phyloP scores from a whole-genome alignment of 116 monocot genomes.

The Zostera marina region DNA sequence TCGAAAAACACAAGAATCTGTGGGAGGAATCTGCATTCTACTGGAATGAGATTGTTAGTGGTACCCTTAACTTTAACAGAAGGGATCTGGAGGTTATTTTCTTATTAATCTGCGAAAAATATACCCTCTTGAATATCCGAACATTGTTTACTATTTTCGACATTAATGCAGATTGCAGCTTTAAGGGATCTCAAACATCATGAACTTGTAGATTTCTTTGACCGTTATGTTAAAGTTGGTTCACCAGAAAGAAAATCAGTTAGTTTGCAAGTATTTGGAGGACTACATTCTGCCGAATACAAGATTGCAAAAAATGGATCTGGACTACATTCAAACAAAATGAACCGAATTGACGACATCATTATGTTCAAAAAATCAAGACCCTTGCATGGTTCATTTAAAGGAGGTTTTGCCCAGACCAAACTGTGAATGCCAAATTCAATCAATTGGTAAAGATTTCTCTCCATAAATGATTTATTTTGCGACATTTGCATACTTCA shows the following conservation, averaged over 20 bases:
- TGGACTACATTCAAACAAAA: conserved; percentile 2
- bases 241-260: conserved; percentile 43
- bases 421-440: neutral
- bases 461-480: too few species aligned
- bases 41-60: conserved; percentile 61
- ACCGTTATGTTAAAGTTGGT: conserved; percentile 40
- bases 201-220: conserved; percentile 66
- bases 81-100: conserved; percentile 43
- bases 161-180: conserved; percentile 48
- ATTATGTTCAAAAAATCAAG: conserved; percentile 77
- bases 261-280: conserved; percentile 55
- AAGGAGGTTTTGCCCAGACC: conserved; percentile 15
- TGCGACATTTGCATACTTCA: too few species aligned
- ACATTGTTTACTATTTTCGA: neutral
- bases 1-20: conserved; percentile 87
- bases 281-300: conserved; percentile 41
- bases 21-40: conserved; percentile 68
- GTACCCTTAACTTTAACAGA: conserved; percentile 75
- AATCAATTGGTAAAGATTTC: too few species aligned
- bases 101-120: neutral
- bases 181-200: conserved; percentile 48
- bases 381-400: conserved; percentile 76
- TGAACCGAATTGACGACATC: conserved; percentile 40
- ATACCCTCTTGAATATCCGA: too few species aligned
- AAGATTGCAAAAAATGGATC: conserved; percentile 10